A percentile compares a stretch with the other conserved stretches of the same genome.
Evolutionary conservation across 208 protist genomes (phyloP).

Genomic region (Acanthamoeba sp.): DNA sequence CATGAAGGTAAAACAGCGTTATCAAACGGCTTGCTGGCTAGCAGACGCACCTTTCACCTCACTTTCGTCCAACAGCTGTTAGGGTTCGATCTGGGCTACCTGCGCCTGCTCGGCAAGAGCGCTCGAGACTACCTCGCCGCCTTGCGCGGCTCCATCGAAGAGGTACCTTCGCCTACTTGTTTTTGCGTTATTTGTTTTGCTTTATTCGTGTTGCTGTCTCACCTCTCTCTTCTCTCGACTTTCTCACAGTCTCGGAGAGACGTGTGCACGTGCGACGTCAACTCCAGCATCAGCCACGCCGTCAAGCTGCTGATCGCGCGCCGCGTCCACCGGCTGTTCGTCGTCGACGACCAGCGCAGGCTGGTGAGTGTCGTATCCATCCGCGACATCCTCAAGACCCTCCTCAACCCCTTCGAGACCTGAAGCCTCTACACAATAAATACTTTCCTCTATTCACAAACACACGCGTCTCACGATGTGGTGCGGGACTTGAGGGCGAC

Average conservation of each 20-base stretch:
- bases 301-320: constrained; percentile 33
- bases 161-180: neutral
- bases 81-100: constrained; percentile 33
- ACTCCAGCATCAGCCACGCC: neutral
- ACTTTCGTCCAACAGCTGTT: neutral
- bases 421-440: neutral
- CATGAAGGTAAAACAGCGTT: constrained; percentile 33
- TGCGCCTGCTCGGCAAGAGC: constrained; percentile 37
- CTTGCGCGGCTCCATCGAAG: neutral
- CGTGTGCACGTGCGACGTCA: constrained; percentile 9
- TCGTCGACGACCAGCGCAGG: constrained; percentile 51
- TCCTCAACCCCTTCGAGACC: constrained; percentile 40
- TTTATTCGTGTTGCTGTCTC: neutral
- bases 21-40: too few relatives aligned
- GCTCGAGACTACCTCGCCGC: neutral
- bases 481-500: neutral
- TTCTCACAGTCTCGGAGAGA: neutral
- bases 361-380: constrained; percentile 16
- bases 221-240: neutral
- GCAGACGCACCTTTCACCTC: too few relatives aligned
- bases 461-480: neutral
- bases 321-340: constrained; percentile 53
- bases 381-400: constrained; percentile 29
- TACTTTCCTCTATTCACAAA: constrained; percentile 2
- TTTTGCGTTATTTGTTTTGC: too few relatives aligned